A percentile compares a stretch with the other conserved stretches of the same genome.
Evolutionary conservation across 768 basidiomycete species (phyloP).

Genomic region (Sarcomyxa edulis): DNA sequence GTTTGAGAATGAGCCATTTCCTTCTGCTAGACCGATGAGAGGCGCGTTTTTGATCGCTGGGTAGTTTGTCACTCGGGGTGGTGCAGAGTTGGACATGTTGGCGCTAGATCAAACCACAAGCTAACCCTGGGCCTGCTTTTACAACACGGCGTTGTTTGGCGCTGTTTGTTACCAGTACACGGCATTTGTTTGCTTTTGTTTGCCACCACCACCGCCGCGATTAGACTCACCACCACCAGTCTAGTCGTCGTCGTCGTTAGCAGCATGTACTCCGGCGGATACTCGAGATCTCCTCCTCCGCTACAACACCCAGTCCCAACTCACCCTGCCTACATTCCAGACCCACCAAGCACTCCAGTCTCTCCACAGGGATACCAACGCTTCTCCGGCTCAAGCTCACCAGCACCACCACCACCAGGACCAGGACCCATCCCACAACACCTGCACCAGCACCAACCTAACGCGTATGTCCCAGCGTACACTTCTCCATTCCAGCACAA

Average conservation of each 20-base stretch:
- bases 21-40: constrained; percentile 75
- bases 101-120: constrained; percentile 3
- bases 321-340: constrained; percentile 81
- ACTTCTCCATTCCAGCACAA: constrained; percentile 47
- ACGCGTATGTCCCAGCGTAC: constrained; percentile 42
- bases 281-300: constrained; percentile 62
- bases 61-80: constrained; percentile 58
- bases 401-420: constrained; percentile 25
- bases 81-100: constrained; percentile 13
- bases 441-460: constrained; percentile 20
- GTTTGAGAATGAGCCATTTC: constrained; percentile 83
- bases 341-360: constrained; percentile 70
- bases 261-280: constrained; percentile 2
- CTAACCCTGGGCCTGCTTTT: constrained; percentile 1
- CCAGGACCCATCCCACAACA: constrained; percentile 14
- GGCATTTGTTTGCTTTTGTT: not conserved
- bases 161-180: not conserved
- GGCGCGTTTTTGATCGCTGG: constrained; percentile 86
- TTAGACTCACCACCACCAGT: not conserved
- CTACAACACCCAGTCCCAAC: constrained; percentile 87
- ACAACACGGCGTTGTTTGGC: constrained; percentile 2
- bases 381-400: constrained; percentile 63
- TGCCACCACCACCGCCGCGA: constrained; percentile 2
- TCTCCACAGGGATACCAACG: constrained; percentile 76
- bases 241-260: not conserved